phyloP scores from a whole-genome alignment of 805 yeast species.

The Metschnikowia shivogae region DNA sequence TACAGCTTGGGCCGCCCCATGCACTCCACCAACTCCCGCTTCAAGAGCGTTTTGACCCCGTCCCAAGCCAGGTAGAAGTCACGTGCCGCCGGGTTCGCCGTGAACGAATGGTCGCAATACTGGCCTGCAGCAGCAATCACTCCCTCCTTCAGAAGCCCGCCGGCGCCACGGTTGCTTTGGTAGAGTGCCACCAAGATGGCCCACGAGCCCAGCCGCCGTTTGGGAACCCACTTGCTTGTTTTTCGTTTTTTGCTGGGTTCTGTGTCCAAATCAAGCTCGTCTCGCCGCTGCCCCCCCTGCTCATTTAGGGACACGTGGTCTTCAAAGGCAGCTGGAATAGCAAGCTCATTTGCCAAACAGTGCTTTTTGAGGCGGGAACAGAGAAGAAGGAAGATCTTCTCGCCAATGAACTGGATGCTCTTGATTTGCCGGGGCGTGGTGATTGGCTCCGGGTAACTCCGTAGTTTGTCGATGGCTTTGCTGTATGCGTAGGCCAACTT shows the following conservation, averaged over 20 bases:
- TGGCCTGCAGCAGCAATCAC: slow-evolving; percentile 51
- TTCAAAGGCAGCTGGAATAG: slow-evolving; percentile 38
- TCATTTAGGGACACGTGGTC: slow-evolving; percentile 9
- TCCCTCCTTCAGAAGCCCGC: slow-evolving; percentile 64
- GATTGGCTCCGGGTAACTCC: slow-evolving; percentile 42
- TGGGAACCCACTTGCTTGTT: slow-evolving; percentile 56
- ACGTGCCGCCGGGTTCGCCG: slow-evolving; percentile 53
- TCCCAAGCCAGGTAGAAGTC: slow-evolving; percentile 76
- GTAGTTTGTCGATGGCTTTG: slow-evolving; percentile 53
- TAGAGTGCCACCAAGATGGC: slow-evolving; percentile 66
- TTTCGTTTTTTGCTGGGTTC: slow-evolving; percentile 8
- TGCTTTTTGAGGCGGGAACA: slow-evolving; percentile 44
- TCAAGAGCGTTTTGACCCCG: slow-evolving; percentile 57
- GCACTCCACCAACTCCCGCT: slow-evolving; percentile 53
- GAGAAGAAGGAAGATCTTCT: slow-evolving; percentile 54
- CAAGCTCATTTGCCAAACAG: slow-evolving; percentile 52
- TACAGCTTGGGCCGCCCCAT: slow-evolving; percentile 59
- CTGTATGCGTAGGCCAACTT: slow-evolving; percentile 50
- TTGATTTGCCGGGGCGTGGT: slow-evolving; percentile 54
- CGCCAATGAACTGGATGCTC: slow-evolving; percentile 67
- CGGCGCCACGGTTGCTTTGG: slow-evolving; percentile 39
- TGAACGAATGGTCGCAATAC: slow-evolving; percentile 56
- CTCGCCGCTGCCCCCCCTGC: slow-evolving; percentile 13
- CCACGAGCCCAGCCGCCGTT: slow-evolving; percentile 76
- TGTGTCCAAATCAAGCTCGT: slow-evolving; percentile 12